A percentile compares a stretch with the other conserved stretches of the same genome.
Evolutionary conservation across 805 yeast species (phyloP).

Genomic region (Candida berthetii): DNA sequence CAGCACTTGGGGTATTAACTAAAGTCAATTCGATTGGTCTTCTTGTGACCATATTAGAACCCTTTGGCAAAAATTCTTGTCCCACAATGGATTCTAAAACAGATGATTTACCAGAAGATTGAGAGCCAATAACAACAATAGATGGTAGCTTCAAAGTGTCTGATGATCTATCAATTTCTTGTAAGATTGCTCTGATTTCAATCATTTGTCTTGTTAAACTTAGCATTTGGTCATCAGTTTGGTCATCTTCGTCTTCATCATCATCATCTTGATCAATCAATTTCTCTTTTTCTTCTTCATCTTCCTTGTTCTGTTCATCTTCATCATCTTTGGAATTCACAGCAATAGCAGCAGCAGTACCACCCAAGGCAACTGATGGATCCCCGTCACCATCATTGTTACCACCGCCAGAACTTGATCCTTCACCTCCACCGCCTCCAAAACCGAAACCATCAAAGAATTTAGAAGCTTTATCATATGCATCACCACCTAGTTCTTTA

Average conservation of each 20-base stretch:
- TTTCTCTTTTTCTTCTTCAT: conserved; percentile 31
- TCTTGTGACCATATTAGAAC: conserved; percentile 96
- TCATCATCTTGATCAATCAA: conserved; percentile 38
- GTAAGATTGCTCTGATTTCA: conserved; percentile 78
- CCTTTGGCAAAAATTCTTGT: conserved; percentile 96
- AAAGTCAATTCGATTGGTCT: conserved; percentile 94
- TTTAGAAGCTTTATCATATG: conserved; percentile 32
- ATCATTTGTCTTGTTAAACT: conserved; percentile 94
- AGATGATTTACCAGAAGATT: conserved; percentile 94
- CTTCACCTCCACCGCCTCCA: conserved; percentile 19
- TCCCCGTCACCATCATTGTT: conserved; percentile 29
- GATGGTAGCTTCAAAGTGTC: conserved; percentile 84
- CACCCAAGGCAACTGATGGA: conserved; percentile 48
- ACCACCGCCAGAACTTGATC: conserved; percentile 22
- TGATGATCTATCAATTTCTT: conserved; percentile 64
- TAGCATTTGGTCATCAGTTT: conserved; percentile 75
- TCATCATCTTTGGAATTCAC: conserved; percentile 40
- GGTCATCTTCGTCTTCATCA: conserved; percentile 47
- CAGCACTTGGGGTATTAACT: conserved; percentile 75
- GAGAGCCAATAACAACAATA: conserved; percentile 95
- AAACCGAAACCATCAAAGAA: conserved; percentile 15
- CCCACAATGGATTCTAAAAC: conserved; percentile 96
- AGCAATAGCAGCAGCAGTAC: conserved; percentile 45
- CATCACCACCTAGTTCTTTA: conserved; percentile 54
- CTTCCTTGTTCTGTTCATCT: conserved; percentile 27